Evolutionary conservation across 192 early-diverging fungal genomes (phyloP).

Genomic region (Backusella psychrophila): DNA sequence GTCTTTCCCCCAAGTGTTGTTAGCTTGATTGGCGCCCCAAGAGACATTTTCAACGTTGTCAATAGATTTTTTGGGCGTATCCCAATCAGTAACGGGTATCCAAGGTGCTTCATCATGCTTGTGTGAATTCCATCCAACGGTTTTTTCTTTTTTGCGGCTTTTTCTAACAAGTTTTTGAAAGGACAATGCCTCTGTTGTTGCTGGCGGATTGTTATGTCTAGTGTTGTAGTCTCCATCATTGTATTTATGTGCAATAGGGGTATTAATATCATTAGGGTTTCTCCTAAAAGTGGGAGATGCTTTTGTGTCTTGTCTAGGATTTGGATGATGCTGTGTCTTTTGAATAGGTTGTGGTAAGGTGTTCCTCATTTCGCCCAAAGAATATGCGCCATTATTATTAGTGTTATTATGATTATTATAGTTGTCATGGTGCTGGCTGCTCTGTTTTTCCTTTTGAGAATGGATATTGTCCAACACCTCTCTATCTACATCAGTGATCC

Average conservation of each 20-base stretch:
- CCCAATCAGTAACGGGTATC: conserved; percentile 25
- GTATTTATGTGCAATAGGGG: not conserved
- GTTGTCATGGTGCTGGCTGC: not conserved
- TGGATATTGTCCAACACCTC: not conserved
- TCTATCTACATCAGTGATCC: conserved; percentile 1
- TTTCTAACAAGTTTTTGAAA: conserved; percentile 1
- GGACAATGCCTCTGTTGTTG: not conserved
- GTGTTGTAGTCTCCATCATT: no score
- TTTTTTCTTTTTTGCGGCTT: not conserved
- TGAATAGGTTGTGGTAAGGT: not conserved
- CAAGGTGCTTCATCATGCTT: conserved; percentile 23
- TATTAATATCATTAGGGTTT: conserved; percentile 7
- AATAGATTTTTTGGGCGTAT: not conserved
- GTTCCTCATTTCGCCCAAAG: not conserved
- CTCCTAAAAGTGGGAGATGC: not conserved
- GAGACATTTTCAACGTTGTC: not conserved
- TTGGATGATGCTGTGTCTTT: not conserved
- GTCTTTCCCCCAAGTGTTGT: not conserved
- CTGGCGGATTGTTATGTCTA: no score
- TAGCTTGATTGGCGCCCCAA: not conserved
- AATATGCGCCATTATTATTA: not conserved
- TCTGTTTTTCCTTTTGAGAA: not conserved
- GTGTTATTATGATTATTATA: not conserved
- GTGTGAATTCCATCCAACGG: conserved; percentile 29
- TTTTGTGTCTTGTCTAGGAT: not conserved